Percentiles rank a stretch among this genome's conserved stretches.
Conservation (phyloP, 768 basidiomycete genomes). For the Macrocybe gigantea region DNA sequence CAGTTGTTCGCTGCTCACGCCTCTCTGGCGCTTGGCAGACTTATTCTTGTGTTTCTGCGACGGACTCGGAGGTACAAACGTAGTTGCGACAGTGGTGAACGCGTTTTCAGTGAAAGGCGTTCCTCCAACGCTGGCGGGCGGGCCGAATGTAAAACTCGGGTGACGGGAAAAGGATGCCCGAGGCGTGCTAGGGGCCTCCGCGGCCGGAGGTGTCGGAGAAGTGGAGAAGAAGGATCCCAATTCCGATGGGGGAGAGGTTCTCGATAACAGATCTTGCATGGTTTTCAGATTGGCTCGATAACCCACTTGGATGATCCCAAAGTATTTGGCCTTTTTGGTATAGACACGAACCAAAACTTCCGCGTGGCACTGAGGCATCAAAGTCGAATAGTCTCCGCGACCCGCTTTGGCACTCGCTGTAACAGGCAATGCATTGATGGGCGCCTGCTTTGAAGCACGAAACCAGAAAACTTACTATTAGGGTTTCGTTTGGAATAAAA, state of each 20-base stretch:
- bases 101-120: constrained; percentile 32
- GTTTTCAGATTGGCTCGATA: constrained; percentile 41
- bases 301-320: constrained; percentile 61
- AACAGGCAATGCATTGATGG: background rate
- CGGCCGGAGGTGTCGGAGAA: constrained; percentile 27
- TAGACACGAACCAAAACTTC: constrained; percentile 69
- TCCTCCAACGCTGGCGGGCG: constrained; percentile 7
- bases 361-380: constrained; percentile 61
- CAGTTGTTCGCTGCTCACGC: no score
- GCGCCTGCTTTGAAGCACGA: background rate
- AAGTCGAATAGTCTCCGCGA: constrained; percentile 54
- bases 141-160: constrained; percentile 19
- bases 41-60: constrained; percentile 5
- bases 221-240: constrained; percentile 1
- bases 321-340: constrained; percentile 54
- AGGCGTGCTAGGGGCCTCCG: constrained; percentile 32
- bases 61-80: constrained; percentile 28
- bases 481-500: constrained; percentile 70
- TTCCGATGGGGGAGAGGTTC: background rate
- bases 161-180: constrained; percentile 16
- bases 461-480: constrained; percentile 34
- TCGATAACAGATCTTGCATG: constrained; percentile 13
- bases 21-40: no score
- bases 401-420: constrained; percentile 39
- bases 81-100: constrained; percentile 40